Evolutionary conservation across 73 alveolate species (phyloP).

Genomic region (Chromera velia): DNA sequence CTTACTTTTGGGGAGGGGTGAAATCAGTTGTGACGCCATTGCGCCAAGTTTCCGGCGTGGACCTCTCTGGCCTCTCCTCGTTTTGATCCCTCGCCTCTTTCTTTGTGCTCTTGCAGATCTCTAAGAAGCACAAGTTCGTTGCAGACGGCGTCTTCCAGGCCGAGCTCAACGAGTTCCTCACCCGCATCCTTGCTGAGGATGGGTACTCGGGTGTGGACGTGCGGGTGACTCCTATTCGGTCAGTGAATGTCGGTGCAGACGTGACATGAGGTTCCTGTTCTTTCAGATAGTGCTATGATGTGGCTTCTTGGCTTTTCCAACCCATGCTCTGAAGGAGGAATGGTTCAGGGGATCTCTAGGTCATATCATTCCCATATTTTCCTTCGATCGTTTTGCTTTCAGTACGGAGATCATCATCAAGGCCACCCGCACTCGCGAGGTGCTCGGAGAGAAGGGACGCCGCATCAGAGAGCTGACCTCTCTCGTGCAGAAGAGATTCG

Average conservation of each 20-base stretch:
- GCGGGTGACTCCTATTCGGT: constrained; percentile 75
- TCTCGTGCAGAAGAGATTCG: constrained; percentile 87
- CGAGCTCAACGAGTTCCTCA: constrained; percentile 87
- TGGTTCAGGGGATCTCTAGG: too few relatives aligned
- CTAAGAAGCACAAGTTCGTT: constrained; percentile 39
- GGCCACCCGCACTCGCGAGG: constrained; percentile 80
- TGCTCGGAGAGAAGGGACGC: constrained; percentile 76
- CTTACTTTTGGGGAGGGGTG: not conserved
- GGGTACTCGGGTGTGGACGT: constrained; percentile 95
- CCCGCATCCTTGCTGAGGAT: constrained; percentile 78
- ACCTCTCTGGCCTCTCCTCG: not conserved
- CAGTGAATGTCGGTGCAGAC: too few relatives aligned
- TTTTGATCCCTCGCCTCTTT: not conserved
- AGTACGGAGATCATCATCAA: constrained; percentile 84
- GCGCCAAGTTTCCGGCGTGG: not conserved
- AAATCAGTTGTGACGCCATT: not conserved
- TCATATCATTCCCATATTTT: too few relatives aligned
- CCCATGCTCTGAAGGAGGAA: too few relatives aligned
- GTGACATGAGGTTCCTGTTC: too few relatives aligned
- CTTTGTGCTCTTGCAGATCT: constrained; percentile 11
- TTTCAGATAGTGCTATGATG: too few relatives aligned
- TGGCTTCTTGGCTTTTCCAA: too few relatives aligned
- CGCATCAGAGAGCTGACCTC: constrained; percentile 87
- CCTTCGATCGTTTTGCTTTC: not conserved
- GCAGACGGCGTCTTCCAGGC: constrained; percentile 76